Conservation (phyloP, 192 early-diverging fungal species). For the Linnemannia elongata region DNA sequence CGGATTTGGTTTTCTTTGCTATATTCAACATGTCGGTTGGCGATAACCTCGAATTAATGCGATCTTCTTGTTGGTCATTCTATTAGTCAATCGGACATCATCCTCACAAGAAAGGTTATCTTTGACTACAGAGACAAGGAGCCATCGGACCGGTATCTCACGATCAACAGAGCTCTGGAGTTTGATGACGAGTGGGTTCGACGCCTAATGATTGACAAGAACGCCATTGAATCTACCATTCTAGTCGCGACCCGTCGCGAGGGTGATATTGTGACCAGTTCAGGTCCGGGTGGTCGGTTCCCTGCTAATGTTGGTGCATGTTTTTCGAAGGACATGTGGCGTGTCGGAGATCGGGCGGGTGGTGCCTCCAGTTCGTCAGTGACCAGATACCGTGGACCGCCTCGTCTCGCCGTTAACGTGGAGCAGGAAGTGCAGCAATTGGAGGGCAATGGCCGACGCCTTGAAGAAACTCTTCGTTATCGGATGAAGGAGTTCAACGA, state of each 20-base stretch:
- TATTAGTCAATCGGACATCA: slow-evolving; percentile 62
- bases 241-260: slow-evolving; percentile 70
- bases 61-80: neutral
- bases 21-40: neutral
- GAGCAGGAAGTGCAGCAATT: slow-evolving; percentile 59
- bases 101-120: slow-evolving; percentile 71
- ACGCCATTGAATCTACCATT: slow-evolving; percentile 77
- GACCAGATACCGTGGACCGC: slow-evolving; percentile 52
- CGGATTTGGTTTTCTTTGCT: neutral
- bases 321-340: slow-evolving; percentile 70
- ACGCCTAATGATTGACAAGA: slow-evolving; percentile 77
- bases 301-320: slow-evolving; percentile 77
- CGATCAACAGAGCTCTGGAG: slow-evolving; percentile 71
- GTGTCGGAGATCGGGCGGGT: slow-evolving; percentile 67
- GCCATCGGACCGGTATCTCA: slow-evolving; percentile 68
- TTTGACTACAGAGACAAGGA: slow-evolving; percentile 81
- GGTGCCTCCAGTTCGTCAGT: slow-evolving; percentile 56
- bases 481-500: slow-evolving; percentile 14
- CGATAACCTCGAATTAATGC: neutral
- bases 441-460: slow-evolving; percentile 40
- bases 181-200: slow-evolving; percentile 80
- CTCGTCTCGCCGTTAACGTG: slow-evolving; percentile 39
- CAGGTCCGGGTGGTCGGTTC: slow-evolving; percentile 58
- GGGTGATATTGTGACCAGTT: slow-evolving; percentile 60
- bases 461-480: slow-evolving; percentile 54